These are phyloP conservation scores for Candida sithepensis DNA, from an alignment of 805 yeast genomes.

Conservation along the genomic window DNA sequence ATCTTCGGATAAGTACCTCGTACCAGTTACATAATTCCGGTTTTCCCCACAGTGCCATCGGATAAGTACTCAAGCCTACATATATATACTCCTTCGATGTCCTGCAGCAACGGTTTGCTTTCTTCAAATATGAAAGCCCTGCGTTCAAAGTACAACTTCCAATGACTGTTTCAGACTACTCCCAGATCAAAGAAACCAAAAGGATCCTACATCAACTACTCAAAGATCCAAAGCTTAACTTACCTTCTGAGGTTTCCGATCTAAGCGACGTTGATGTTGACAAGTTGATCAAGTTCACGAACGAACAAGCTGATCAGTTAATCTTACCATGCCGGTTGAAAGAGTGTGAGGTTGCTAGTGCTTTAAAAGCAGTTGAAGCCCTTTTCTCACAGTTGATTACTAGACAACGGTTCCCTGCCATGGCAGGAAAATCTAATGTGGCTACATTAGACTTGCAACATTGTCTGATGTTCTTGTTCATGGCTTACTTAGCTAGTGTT, in stretches of 20 bases:
- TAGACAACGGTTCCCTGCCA: slow-evolving; percentile 7
- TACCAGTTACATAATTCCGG: neutral
- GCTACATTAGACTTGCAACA: slow-evolving; percentile 25
- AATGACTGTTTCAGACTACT: slow-evolving; percentile 12
- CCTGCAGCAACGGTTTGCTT: neutral
- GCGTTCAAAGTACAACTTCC: neutral
- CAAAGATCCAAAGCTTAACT: slow-evolving; percentile 5
- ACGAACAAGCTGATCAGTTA: slow-evolving; percentile 16
- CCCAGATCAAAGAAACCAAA: slow-evolving; percentile 10
- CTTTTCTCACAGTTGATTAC: slow-evolving; percentile 15
- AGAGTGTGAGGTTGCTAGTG: slow-evolving; percentile 23
- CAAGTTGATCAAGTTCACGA: slow-evolving; percentile 6
- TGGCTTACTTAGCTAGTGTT: slow-evolving; percentile 32
- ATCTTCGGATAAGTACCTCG: neutral
- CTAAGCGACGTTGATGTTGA: slow-evolving; percentile 2
- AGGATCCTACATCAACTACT: slow-evolving; percentile 9
- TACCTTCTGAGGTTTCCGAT: slow-evolving; percentile 17
- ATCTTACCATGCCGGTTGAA: slow-evolving; percentile 22
- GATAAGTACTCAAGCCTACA: neutral
- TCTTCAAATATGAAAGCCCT: too few species aligned
- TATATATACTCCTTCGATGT: neutral
- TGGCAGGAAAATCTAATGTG: slow-evolving; percentile 5
- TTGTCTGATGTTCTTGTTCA: slow-evolving; percentile 29
- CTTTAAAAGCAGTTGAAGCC: slow-evolving; percentile 22
- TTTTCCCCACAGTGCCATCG: neutral